Conservation (phyloP, 495 filamentous ascomycete genomes). For the Podospora comata region DNA sequence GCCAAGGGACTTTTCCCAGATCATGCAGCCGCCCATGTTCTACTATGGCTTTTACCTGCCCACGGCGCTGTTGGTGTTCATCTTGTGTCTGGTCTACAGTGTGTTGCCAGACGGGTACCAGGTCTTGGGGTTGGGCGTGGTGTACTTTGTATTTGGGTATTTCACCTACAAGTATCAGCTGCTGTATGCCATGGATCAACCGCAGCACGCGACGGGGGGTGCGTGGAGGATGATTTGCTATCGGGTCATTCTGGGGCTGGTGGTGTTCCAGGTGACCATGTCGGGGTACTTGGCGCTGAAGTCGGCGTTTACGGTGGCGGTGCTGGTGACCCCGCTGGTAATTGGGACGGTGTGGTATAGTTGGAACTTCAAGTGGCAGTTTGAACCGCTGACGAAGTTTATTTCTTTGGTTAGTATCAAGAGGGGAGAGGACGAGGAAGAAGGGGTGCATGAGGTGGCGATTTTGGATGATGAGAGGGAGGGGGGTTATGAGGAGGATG, state of each 20-base stretch:
- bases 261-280: slow-evolving; percentile 88
- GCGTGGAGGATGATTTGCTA: slow-evolving; percentile 96
- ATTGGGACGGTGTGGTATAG: slow-evolving; percentile 79
- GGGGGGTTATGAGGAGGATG: slow-evolving; percentile 27
- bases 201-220: slow-evolving; percentile 87
- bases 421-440: slow-evolving; percentile 45
- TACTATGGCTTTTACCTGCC: slow-evolving; percentile 96
- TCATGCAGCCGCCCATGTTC: slow-evolving; percentile 80
- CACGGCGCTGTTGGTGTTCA: slow-evolving; percentile 83
- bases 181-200: slow-evolving; percentile 96
- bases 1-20: slow-evolving; percentile 84
- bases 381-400: slow-evolving; percentile 82
- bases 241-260: slow-evolving; percentile 74
- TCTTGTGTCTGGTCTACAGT: slow-evolving; percentile 93
- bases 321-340: slow-evolving; percentile 73
- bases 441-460: slow-evolving; percentile 34
- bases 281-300: slow-evolving; percentile 80
- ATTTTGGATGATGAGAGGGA: slow-evolving; percentile 41
- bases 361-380: slow-evolving; percentile 68
- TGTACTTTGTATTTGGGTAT: slow-evolving; percentile 85
- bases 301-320: slow-evolving; percentile 63
- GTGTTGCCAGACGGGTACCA: slow-evolving; percentile 79
- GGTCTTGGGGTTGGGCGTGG: slow-evolving; percentile 75
- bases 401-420: slow-evolving; percentile 86
- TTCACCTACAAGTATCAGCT: slow-evolving; percentile 98